Percentiles rank a stretch among this genome's conserved stretches.
Evolutionary conservation across 345 rosid genomes (phyloP).

Genomic region (Combretum micranthum): DNA sequence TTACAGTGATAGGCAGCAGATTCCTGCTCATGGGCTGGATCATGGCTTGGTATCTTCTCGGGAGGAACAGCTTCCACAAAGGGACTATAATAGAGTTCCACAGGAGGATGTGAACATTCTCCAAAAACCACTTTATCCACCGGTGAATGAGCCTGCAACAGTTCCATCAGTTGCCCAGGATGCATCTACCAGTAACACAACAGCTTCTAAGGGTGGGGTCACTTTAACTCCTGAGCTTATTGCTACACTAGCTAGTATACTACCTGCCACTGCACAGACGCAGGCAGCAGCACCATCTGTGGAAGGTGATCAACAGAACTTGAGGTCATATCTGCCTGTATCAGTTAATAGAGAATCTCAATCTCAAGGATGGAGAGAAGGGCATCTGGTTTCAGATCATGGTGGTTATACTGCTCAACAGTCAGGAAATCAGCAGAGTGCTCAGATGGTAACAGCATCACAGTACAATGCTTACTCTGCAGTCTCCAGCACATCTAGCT

Average conservation of each 20-base stretch:
- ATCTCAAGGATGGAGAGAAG: slow-evolving; percentile 46
- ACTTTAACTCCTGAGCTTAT: slow-evolving; percentile 76
- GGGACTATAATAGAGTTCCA: slow-evolving; percentile 35
- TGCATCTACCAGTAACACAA: slow-evolving; percentile 20
- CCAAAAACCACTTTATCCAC: slow-evolving; percentile 26
- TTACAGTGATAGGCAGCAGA: slow-evolving; percentile 27
- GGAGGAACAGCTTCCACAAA: slow-evolving; percentile 33
- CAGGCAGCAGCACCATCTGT: slow-evolving; percentile 20
- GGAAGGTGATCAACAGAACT: slow-evolving; percentile 41
- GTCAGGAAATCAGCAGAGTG: slow-evolving; percentile 41
- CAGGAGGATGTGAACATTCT: slow-evolving; percentile 42
- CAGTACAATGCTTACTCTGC: slow-evolving; percentile 40
- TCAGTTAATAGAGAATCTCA: slow-evolving; percentile 28
- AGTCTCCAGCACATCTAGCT: slow-evolving; percentile 25
- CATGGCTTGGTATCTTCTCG: slow-evolving; percentile 22
- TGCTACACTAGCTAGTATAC: slow-evolving; percentile 60
- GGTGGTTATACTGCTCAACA: slow-evolving; percentile 35
- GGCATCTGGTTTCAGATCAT: slow-evolving; percentile 34
- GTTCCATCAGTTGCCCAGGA: slow-evolving; percentile 30
- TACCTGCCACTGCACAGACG: slow-evolving; percentile 28
- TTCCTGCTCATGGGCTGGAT: slow-evolving; percentile 26
- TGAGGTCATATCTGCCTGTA: slow-evolving; percentile 32
- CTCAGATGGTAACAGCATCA: slow-evolving; percentile 27
- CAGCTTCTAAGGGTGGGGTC: slow-evolving; percentile 50
- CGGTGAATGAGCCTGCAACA: slow-evolving; percentile 25